Percentiles rank a stretch among this genome's conserved stretches.
phyloP scores from a whole-genome alignment of 2,329 filamentous ascomycete species.

The Dothistroma pini region DNA sequence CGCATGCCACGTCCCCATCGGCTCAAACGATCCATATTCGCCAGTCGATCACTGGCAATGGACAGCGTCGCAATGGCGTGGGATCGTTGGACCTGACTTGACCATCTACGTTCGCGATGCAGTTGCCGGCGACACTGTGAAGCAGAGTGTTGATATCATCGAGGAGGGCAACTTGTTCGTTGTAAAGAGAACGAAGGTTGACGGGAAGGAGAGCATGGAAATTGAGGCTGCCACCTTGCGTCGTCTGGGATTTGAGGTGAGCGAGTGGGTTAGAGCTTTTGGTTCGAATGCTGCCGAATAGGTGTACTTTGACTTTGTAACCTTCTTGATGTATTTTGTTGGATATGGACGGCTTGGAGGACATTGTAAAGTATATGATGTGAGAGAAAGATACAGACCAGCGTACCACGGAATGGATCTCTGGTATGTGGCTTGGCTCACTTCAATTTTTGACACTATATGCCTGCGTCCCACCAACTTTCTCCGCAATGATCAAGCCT shows the following conservation, averaged over 20 bases:
- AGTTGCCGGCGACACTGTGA: slow-evolving; percentile 19
- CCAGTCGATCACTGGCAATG: slow-evolving; percentile 95
- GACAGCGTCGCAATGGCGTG: slow-evolving; percentile 92
- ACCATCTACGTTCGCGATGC: slow-evolving; percentile 62
- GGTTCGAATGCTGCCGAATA: slow-evolving; percentile 18
- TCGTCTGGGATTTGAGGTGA: slow-evolving; percentile 79
- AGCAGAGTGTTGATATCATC: slow-evolving; percentile 38
- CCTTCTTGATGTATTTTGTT: slow-evolving; percentile 1
- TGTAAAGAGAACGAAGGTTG: slow-evolving; percentile 38
- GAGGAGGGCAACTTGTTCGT: slow-evolving; percentile 42
- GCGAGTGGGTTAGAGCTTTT: slow-evolving; percentile 64
- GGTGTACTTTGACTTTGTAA: not conserved
- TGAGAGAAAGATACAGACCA: not conserved
- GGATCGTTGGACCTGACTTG: slow-evolving; percentile 75
- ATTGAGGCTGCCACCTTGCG: slow-evolving; percentile 56
- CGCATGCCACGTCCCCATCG: slow-evolving; percentile 68
- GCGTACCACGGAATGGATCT: not conserved
- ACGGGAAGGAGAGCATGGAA: slow-evolving; percentile 25
- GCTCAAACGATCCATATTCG: slow-evolving; percentile 63
- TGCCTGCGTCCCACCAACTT: not conserved
- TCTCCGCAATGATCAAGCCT: not conserved
- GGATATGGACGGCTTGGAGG: not conserved
- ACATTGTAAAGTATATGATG: not conserved
- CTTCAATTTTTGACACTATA: not conserved
- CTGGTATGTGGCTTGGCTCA: not conserved